Evolutionary conservation across 495 filamentous ascomycete genomes (phyloP), one percentile per base, ranked within the genome.

Genomic region (Penicillium argentinense): DNA sequence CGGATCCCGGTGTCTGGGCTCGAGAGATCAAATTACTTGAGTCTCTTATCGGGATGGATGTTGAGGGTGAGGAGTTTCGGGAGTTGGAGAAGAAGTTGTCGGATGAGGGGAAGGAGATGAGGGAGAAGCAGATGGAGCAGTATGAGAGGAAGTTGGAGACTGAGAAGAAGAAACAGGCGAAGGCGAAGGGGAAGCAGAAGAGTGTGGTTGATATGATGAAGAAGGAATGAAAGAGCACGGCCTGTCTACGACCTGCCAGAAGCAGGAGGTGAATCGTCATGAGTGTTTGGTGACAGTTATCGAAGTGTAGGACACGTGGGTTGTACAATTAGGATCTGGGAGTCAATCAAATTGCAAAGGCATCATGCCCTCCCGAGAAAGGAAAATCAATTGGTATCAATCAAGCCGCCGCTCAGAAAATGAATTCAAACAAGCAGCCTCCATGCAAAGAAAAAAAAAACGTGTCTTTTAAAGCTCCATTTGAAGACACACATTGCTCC

Each of bases 21-120:
- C 74, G 82, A 36, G 89, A 95, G 67, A 91, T 93, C 54, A 95
- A 95, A 63, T 65, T 97, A 39, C 76, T 98, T 4, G 93, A 98
- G 66, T 82, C 83, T 11, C 64, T 98, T 37, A 88, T 97, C 46
- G 95, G 85, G 13, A 86, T 86, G 77, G 83, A 93, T 63, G 66
- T 75, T 3, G 84, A 90, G 9, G 74, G 80, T 19, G 74, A 78
- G 21, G 80, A 86, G 54, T 96, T 97, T 59, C 62, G 67, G 45
- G 63, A 64, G 4, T 63, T 87, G 27, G 88, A 91, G 51, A 54
- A 68, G 33, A 68, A 78, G 8, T 66, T 96, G 36, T 69, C 82
- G n/a, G 80, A 81, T 40, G 67, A 83, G 56, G 93, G 93, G 9
- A 66, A 62, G 5, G 71, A 71, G 13, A 88, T 92, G 64, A 74